A percentile compares a stretch with the other conserved stretches of the same genome.
Conservation (phyloP, 179 eudicot species). For the Beta macrorhiza region DNA sequence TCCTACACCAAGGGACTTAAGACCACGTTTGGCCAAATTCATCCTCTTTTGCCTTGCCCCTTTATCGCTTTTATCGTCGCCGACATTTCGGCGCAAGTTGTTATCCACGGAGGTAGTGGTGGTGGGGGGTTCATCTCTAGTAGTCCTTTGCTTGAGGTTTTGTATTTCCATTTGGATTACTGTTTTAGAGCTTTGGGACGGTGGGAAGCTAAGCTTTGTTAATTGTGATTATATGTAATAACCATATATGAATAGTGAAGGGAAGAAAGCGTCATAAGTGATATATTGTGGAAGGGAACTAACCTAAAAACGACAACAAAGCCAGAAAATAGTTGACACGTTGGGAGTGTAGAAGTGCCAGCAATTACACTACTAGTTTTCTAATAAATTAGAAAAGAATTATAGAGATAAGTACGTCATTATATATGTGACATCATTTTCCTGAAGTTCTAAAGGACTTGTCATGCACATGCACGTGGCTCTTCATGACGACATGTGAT, state of each 20-base stretch:
- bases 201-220: background rate
- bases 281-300: background rate
- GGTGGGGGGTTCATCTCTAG: slow-evolving; percentile 1
- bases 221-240: background rate
- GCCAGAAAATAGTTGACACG: slow-evolving; percentile 24
- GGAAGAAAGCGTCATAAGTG: background rate
- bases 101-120: background rate
- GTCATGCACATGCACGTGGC: too few relatives aligned
- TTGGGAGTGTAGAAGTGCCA: slow-evolving; percentile 25
- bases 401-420: background rate
- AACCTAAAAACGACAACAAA: slow-evolving; percentile 23
- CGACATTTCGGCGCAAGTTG: background rate
- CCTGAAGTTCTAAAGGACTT: too few relatives aligned
- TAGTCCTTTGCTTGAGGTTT: slow-evolving; percentile 31
- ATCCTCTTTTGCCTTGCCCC: slow-evolving; percentile 21
- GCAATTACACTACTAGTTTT: background rate
- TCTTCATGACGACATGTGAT: too few relatives aligned
- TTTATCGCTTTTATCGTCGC: background rate
- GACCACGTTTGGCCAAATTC: slow-evolving; percentile 62
- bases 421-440: too few relatives aligned
- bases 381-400: background rate
- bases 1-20: slow-evolving; percentile 57
- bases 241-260: background rate
- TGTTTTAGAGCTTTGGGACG: background rate
- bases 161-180: slow-evolving; percentile 21